phyloP scores from a whole-genome alignment of 2,329 filamentous ascomycete species.

The Colletotrichum tabaci region DNA sequence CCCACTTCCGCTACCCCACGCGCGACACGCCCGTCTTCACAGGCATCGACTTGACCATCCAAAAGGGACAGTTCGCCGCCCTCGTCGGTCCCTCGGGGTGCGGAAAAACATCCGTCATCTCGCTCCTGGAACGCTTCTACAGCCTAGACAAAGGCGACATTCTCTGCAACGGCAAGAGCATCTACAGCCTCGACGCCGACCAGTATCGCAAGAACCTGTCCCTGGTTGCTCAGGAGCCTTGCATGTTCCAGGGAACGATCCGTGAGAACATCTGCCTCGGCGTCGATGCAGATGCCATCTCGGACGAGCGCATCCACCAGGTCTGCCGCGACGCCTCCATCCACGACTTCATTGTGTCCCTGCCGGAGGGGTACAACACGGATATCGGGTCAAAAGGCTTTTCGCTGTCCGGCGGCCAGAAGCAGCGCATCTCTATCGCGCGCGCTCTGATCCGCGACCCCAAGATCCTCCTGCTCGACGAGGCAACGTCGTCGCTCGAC shows the following conservation, averaged over 20 bases:
- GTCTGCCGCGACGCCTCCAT: slow-evolving; percentile 76
- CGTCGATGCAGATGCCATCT: slow-evolving; percentile 67
- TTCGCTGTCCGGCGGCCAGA: slow-evolving; percentile 78
- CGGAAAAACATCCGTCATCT: slow-evolving; percentile 81
- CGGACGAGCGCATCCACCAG: slow-evolving; percentile 66
- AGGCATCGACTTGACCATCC: slow-evolving; percentile 74
- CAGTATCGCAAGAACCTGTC: slow-evolving; percentile 77
- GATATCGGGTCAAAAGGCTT: slow-evolving; percentile 77
- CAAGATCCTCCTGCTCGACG: slow-evolving; percentile 77
- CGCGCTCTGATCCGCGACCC: slow-evolving; percentile 77
- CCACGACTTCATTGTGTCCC: slow-evolving; percentile 77
- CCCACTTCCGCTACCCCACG: slow-evolving; percentile 74
- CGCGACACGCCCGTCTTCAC: slow-evolving; percentile 71
- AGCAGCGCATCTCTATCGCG: slow-evolving; percentile 79
- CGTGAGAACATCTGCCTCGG: slow-evolving; percentile 80
- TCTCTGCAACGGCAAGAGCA: slow-evolving; percentile 73
- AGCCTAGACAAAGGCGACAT: slow-evolving; percentile 76
- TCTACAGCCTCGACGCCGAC: slow-evolving; percentile 70
- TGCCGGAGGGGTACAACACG: slow-evolving; percentile 79
- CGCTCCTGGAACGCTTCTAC: slow-evolving; percentile 79
- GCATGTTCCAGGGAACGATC: slow-evolving; percentile 76
- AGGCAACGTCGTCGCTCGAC: slow-evolving; percentile 80
- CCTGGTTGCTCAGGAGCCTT: slow-evolving; percentile 82
- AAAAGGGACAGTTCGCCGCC: slow-evolving; percentile 79
- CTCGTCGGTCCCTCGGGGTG: slow-evolving; percentile 80